Percentiles rank a stretch among this genome's conserved stretches.
Conservation (phyloP, 106 monocot genomes). For the Triglochin maritima region DNA sequence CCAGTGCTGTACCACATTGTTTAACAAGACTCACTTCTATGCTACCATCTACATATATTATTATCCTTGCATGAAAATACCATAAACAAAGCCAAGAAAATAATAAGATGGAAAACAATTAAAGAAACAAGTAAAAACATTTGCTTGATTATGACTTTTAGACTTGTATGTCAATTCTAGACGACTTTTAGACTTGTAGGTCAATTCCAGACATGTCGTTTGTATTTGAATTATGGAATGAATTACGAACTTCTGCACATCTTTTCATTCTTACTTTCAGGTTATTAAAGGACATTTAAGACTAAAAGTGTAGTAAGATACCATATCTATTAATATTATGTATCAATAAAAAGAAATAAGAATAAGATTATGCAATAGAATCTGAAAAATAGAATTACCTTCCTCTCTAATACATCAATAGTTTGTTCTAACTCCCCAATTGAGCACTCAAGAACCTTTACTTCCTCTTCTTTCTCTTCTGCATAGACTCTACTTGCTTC, state of each 20-base stretch:
- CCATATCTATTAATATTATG: no score
- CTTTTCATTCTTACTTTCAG: no score
- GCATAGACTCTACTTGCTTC: slow-evolving; percentile 52
- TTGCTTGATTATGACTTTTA: not conserved
- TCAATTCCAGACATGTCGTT: not conserved
- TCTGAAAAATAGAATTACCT: slow-evolving; percentile 31
- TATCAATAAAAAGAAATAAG: no score
- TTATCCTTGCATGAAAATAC: not conserved
- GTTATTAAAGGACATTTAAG: no score
- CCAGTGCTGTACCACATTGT: no score
- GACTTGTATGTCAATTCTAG: not conserved
- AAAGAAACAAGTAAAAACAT: not conserved
- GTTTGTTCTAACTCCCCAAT: slow-evolving; percentile 62
- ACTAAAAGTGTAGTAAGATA: no score
- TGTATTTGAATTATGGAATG: not conserved
- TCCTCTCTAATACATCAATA: slow-evolving; percentile 48
- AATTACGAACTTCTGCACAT: no score
- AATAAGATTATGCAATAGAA: not conserved
- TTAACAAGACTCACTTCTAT: not conserved
- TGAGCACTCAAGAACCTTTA: slow-evolving; percentile 61
- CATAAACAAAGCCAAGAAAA: not conserved
- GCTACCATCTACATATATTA: not conserved
- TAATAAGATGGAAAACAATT: not conserved
- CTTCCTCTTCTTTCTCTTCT: slow-evolving; percentile 68
- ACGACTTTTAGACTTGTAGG: not conserved